Evolutionary conservation across 371 early-diverging fungal genomes (phyloP), one percentile per base, ranked within the genome.

Genomic region (Coemansia sp.): DNA sequence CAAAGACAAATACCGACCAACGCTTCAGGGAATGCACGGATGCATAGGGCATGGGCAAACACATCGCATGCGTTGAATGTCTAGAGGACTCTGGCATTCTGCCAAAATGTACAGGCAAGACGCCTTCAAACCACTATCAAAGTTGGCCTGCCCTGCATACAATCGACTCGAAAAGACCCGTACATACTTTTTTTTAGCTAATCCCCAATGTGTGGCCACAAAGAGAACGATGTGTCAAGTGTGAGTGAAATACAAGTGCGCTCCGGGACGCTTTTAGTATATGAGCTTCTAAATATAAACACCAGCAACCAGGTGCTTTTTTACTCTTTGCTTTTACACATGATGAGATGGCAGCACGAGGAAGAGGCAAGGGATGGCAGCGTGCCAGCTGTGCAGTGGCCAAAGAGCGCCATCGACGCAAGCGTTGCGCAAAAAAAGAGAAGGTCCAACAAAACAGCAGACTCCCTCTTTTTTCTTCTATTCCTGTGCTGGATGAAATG

Each of bases 61-160:
- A 20, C n/a, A 14, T 44, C 44, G 44, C 44, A 44, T 44, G 44
- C 11, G 16, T 25, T 11, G 12, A 52, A 52, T 52, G 14, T 3
- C 50, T 2, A 25, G 30, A 54, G 54, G 28, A 26, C 14, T 8
- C n/a, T 50, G 51, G 51, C 51, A 21, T 20, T 4, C 21, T 50
- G 51, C n/a, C n/a, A 50, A 6, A 23, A 60, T 60, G 26, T 12
- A 47, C 26, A 21, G 48, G 23, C 23, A 23, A 16, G 44, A 7
- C 50, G 71, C 58, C 66, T 54, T n/a, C 66, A 55, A 65, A 51
- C 71, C 57, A 58, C 63, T 30, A 26, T 60, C 67, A 62, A 59
- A 26, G 67, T 67, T 70, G 75, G 75, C 50, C 51, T 58, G 23
- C 72, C 75, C 75, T 74, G 75, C 75, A 74, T 74, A 71, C 54